These are phyloP conservation scores for Rossbeevera mucosa DNA, from an alignment of 768 basidiomycete genomes.

Conservation along the genomic window DNA sequence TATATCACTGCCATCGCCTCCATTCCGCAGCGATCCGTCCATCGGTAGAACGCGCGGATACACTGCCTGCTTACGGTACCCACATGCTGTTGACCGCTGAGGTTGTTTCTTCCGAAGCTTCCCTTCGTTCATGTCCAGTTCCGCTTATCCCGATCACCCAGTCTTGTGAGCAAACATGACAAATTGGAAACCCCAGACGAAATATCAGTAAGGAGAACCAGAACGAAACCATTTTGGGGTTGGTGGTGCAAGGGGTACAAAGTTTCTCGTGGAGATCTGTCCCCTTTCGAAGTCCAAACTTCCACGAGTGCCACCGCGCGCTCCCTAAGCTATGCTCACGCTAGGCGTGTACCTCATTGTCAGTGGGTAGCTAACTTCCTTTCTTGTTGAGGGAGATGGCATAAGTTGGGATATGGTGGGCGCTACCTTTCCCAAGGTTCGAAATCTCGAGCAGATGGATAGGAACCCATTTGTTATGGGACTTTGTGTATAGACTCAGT, in stretches of 20 bases:
- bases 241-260: not conserved
- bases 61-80: too few species aligned
- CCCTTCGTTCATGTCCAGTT: too few species aligned
- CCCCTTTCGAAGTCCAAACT: not conserved
- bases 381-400: not conserved
- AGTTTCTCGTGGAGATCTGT: not conserved
- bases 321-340: slow-evolving; percentile 4
- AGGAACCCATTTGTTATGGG: not conserved
- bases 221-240: not conserved
- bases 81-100: too few species aligned
- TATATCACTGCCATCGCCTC: not conserved
- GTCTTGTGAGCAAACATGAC: not conserved
- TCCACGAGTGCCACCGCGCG: not conserved
- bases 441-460: not conserved
- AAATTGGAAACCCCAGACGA: too few species aligned
- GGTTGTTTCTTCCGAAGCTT: too few species aligned
- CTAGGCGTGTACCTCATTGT: slow-evolving; percentile 2
- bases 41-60: too few species aligned
- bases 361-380: not conserved
- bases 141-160: not conserved
- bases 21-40: too few species aligned
- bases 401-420: too few species aligned
- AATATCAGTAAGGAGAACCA: too few species aligned
- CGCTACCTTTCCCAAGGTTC: not conserved
- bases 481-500: not conserved